Percentiles rank a stretch among this genome's conserved stretches.
These are phyloP conservation scores for Collybia mongolica DNA, from an alignment of 768 basidiomycete genomes.

Conservation along the genomic window DNA sequence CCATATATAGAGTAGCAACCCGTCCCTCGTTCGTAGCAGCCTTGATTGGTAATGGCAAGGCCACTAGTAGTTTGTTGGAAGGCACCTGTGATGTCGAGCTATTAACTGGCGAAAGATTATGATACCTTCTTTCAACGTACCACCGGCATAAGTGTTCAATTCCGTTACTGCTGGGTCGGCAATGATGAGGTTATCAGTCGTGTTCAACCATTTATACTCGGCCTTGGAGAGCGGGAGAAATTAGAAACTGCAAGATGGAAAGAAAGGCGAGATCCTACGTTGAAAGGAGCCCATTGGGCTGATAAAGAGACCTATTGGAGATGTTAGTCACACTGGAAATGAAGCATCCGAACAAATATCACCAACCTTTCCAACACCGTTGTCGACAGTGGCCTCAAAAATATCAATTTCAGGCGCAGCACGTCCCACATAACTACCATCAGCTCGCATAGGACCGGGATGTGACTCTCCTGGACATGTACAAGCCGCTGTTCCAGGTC, in stretches of 20 bases:
- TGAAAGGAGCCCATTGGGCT: conserved; percentile 60
- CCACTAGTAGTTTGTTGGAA: conserved; percentile 77
- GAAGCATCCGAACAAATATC: neutral
- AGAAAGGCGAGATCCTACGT: conserved; percentile 42
- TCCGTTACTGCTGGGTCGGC: conserved; percentile 41
- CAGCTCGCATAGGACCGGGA: conserved; percentile 36
- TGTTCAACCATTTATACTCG: conserved; percentile 56
- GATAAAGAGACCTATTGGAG: conserved; percentile 47
- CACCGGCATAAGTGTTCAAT: conserved; percentile 62
- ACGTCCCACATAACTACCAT: conserved; percentile 63
- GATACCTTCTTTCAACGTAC: conserved; percentile 39
- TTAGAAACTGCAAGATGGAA: conserved; percentile 19
- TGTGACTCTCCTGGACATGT: conserved; percentile 44
- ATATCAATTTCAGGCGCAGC: conserved; percentile 73
- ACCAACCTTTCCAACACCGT: conserved; percentile 23
- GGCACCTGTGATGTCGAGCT: conserved; percentile 31
- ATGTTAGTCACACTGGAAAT: neutral
- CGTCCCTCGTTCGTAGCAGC: conserved; percentile 54
- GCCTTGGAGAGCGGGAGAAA: conserved; percentile 39
- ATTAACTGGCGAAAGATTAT: conserved; percentile 24
- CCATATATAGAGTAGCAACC: conserved; percentile 36
- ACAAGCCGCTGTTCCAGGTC: conserved; percentile 28
- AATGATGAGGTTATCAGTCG: conserved; percentile 46
- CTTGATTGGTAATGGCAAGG: conserved; percentile 56
- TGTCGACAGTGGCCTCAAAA: conserved; percentile 50